phyloP scores from a whole-genome alignment of 192 early-diverging fungal species.

The Backusella tarrabulga region DNA sequence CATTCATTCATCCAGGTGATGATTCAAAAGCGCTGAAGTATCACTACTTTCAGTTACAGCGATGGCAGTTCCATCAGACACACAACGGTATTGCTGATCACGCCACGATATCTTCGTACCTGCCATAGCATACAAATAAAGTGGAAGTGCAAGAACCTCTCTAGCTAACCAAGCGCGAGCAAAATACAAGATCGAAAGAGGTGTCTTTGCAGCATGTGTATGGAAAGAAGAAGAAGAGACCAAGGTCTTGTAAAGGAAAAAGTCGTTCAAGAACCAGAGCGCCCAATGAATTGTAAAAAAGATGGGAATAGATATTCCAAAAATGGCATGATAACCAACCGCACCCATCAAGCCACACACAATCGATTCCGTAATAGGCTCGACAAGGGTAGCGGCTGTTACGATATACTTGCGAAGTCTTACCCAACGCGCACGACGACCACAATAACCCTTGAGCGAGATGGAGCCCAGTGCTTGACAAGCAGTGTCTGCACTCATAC shows the following conservation, averaged over 20 bases:
- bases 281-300: conserved; percentile 28
- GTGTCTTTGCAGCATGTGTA: conserved; percentile 5
- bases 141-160: conserved; percentile 81
- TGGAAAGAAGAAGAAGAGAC: conserved; percentile 5
- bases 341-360: conserved; percentile 71
- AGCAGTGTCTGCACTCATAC: conserved; percentile 85
- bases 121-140: conserved; percentile 77
- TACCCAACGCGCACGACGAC: conserved; percentile 88
- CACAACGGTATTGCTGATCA: conserved; percentile 64
- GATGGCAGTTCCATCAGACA: conserved; percentile 64
- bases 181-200: conserved; percentile 39
- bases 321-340: conserved; percentile 60
- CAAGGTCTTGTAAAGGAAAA: conserved; percentile 27
- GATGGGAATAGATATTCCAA: conserved; percentile 26
- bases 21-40: background rate
- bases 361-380: conserved; percentile 93
- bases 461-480: conserved; percentile 80
- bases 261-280: conserved; percentile 34
- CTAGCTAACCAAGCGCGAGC: conserved; percentile 78
- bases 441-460: conserved; percentile 76
- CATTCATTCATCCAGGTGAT: background rate
- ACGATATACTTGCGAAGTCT: conserved; percentile 94
- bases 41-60: background rate
- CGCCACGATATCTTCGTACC: conserved; percentile 90
- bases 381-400: conserved; percentile 80